Conservation (phyloP, 306 rosid genomes). For the Quercus glauca region DNA sequence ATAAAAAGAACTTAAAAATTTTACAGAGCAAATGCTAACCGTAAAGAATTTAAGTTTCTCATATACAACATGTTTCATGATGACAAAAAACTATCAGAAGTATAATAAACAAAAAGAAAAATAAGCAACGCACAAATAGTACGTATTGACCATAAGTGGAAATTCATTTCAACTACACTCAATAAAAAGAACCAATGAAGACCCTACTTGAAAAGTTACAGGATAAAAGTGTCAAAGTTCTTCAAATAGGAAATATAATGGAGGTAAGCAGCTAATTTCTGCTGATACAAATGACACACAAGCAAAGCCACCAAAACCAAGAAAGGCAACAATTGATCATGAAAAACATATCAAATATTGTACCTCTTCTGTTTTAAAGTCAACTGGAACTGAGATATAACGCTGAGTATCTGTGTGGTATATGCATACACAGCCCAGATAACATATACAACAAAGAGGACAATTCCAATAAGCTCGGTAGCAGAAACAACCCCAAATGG, state of each 20-base stretch:
- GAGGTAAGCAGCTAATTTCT: background rate
- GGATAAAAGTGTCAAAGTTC: constrained; percentile 7
- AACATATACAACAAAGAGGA: constrained; percentile 56
- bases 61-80: constrained; percentile 5
- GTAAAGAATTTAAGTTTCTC: background rate
- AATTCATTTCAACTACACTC: background rate
- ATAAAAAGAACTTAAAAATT: background rate
- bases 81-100: background rate
- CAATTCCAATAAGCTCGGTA: constrained; percentile 71
- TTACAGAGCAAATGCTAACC: background rate
- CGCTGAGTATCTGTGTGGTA: constrained; percentile 29
- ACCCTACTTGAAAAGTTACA: background rate
- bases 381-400: background rate
- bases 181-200: too few relatives aligned
- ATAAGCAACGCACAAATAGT: background rate
- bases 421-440: constrained; percentile 65
- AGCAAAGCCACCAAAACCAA: background rate
- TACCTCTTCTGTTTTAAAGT: constrained; percentile 47
- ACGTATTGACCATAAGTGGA: background rate
- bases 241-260: background rate
- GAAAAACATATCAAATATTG: background rate
- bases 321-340: background rate
- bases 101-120: background rate
- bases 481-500: constrained; percentile 92
- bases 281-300: background rate